Base-by-base conservation (phyloP, 2,329 filamentous ascomycete genomes). In the Curvularia spicifera region DNA sequence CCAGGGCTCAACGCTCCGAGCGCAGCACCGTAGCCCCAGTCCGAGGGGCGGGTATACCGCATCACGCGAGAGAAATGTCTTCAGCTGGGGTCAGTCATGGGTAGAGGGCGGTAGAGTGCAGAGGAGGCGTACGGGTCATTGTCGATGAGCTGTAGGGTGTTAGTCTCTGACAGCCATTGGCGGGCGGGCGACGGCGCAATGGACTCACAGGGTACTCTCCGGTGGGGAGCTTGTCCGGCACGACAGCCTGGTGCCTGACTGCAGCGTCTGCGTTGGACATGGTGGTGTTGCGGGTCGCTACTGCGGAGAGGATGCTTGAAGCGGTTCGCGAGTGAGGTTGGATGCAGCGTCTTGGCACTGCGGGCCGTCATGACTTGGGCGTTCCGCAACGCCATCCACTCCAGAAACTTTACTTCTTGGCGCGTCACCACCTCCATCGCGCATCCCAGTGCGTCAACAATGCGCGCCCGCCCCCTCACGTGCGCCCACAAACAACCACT, bases 11-110 rank as follows among this genome's bases (percentile, higher is more conserved):
- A 82, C n/a, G 87, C 86, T 13, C 89, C 89, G 49, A 90, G 85
- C 13, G 82, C 84, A 56, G 84, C 82, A 62, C 89, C 94, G 67
- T 87, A 82, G 40, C 84, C 82, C 80, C 96, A 98, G 80, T 99
- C 95, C 49, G 89, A 91, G 47, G 87, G 82, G 64, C 95, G 87
- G 63, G 93, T 91, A 85, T 99, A 99, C 74, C 87, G 80, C 64
- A 97, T 78, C 18, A 98, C 95, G 76, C 95, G 89, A 79, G 88
- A 91, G 79, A 98, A 90, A 80, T 99, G 95, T 73, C 92, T 96
- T 63, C 35, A 71, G 40, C 26, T 55, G 29, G 56, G 13, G 53
- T 73, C 47, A 73, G 70, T 65, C 64, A 35, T 61, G 53, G 55
- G 61, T 43, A 50, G 40, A 47, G 42, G 42, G 50, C 62, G 42